Evolutionary conservation across 192 early-diverging fungal species (phyloP), one percentile per base, ranked within the genome.

Genomic region (Dispira simplex): DNA sequence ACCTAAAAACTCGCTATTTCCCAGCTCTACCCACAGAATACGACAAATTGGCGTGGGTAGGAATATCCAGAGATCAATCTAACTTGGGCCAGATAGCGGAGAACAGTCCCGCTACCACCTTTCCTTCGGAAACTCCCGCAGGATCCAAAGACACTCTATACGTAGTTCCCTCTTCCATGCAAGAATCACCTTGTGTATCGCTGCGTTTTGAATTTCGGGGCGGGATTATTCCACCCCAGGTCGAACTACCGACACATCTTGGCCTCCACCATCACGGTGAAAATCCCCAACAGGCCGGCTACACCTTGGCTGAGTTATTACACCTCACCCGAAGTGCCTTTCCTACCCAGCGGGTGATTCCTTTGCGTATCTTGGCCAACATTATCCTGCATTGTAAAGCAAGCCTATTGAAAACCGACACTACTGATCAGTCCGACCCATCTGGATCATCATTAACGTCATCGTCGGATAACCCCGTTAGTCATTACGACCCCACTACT

Each of bases 231-330:
- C 74, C 77, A 13, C 73, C 73, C n/a, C 67, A 67, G 12, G 62
- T 62, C 9, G 73, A 88, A 2, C 70, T 85, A 1, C 82, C 87
- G 1, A 68, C 73, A 0, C 73, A 84, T 59, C 70, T 72, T 0
- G 94, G 90, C 8, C 73, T 97, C 14, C 90, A 95, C 75, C 94
- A 97, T 70, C 94, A 97, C 64, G 91, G 90, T 9, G 83, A 85
- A 20, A 80, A 88, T 28, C 91, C 94, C 12, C 83, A 83, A 0
- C 76, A 81, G 60, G 83, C 94, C 18, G 94, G 94, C 27, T 97
- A 95, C 71, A 89, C 90, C 0, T 67, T 93, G 0, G 75, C 83
- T 0, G 93, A 95, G 71, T 67, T 95, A 14, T 70, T 92, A 26
- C 83, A 89, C 69, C 72, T 95, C 46, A 81, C 84, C 49, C 83